A percentile compares a stretch with the other conserved stretches of the same genome.
Conservation (phyloP, 2,329 filamentous ascomycete genomes). For the Fusarium incarnatum region DNA sequence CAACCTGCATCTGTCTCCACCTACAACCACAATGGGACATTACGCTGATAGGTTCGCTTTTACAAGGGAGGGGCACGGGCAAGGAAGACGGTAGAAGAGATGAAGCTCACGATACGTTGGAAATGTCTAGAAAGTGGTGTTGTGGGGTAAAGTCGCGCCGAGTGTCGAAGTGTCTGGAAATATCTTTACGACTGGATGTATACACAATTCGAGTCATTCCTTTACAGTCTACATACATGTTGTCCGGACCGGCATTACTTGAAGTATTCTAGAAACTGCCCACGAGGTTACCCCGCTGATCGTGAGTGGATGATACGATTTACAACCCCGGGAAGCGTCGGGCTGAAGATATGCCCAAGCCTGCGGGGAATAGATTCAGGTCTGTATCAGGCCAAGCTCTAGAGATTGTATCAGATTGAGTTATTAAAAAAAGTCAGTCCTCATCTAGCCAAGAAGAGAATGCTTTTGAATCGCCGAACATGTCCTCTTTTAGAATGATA, state of each 20-base stretch:
- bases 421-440: not conserved
- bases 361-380: constrained; percentile 17
- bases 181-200: not conserved
- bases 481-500: constrained; percentile 34
- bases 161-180: constrained; percentile 32
- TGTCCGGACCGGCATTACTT: constrained; percentile 33
- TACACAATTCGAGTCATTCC: not conserved
- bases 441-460: not conserved
- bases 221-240: not conserved
- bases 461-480: constrained; percentile 28
- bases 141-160: constrained; percentile 39
- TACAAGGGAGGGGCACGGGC: constrained; percentile 16
- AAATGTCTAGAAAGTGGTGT: constrained; percentile 40
- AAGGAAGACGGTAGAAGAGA: constrained; percentile 4
- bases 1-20: constrained; percentile 19
- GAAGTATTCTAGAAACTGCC: constrained; percentile 8
- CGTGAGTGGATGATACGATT: constrained; percentile 40
- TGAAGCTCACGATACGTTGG: constrained; percentile 46
- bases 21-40: not conserved
- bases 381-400: not conserved
- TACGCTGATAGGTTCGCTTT: constrained; percentile 44
- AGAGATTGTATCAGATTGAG: not conserved
- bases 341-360: constrained; percentile 23
- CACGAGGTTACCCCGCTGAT: constrained; percentile 45
- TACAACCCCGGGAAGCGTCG: constrained; percentile 21